Evolutionary conservation across 139 green algal species (phyloP).

Genomic region (Zygnema circumcarinatum): DNA sequence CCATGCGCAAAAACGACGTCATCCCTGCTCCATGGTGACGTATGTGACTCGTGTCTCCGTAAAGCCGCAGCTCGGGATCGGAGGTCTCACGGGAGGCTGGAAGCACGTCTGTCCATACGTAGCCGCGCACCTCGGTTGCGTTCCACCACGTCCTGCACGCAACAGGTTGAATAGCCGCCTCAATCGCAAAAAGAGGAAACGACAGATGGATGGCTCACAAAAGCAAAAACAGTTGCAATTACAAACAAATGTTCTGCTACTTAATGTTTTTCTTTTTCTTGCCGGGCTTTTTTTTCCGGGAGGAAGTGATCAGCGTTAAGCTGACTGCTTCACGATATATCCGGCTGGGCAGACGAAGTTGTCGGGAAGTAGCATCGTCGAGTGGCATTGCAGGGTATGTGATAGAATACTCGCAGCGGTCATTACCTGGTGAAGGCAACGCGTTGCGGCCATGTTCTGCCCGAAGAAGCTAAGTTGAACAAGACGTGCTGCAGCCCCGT

Average conservation of each 20-base stretch:
- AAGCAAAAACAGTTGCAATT: not conserved
- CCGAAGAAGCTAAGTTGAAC: not conserved
- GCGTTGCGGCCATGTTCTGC: not conserved
- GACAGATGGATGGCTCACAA: not conserved
- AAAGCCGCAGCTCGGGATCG: slow-evolving; percentile 15
- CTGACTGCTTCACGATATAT: too few relatives aligned
- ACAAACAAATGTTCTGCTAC: not conserved
- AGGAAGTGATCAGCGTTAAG: too few relatives aligned
- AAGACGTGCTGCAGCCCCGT: not conserved
- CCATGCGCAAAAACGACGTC: not conserved
- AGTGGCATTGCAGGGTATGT: not conserved
- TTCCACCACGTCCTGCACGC: slow-evolving; percentile 35
- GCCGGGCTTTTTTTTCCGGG: not conserved
- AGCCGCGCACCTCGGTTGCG: slow-evolving; percentile 17
- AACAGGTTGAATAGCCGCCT: not conserved
- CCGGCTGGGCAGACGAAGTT: not conserved
- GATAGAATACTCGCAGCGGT: not conserved
- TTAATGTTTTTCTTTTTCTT: not conserved
- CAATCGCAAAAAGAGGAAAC: not conserved
- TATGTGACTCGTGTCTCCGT: not conserved
- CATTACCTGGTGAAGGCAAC: not conserved
- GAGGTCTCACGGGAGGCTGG: not conserved
- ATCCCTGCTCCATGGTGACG: slow-evolving; percentile 12
- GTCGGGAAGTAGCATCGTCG: not conserved
- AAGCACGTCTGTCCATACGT: slow-evolving; percentile 39